These are phyloP conservation scores for Candida sp. DNA, from an alignment of 1,139 yeast species.

Conservation along the genomic window DNA sequence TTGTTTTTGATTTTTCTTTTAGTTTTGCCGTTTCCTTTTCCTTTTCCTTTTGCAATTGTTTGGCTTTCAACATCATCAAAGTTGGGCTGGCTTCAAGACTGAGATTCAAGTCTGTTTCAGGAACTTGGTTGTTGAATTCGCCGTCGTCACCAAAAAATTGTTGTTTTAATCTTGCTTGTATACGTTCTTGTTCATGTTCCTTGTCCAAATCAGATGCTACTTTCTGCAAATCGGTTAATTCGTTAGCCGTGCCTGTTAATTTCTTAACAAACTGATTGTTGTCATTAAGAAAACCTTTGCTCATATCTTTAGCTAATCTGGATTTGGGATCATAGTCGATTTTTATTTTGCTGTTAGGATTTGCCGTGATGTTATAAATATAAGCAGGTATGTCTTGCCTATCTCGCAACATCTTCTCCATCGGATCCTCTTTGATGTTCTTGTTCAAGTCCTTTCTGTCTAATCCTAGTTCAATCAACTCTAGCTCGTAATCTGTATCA, in stretches of 20 bases:
- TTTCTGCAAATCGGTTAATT: conserved; percentile 49
- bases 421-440: conserved; percentile 37
- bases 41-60: conserved; percentile 37
- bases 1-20: conserved; percentile 20
- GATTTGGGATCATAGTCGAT: conserved; percentile 61
- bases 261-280: conserved; percentile 57
- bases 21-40: conserved; percentile 16
- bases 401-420: conserved; percentile 47
- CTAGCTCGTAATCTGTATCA: conserved; percentile 54
- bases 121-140: conserved; percentile 19
- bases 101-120: conserved; percentile 41
- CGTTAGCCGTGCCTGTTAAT: conserved; percentile 54
- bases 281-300: conserved; percentile 53
- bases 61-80: conserved; percentile 49
- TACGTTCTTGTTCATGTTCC: conserved; percentile 22
- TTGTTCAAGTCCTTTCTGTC: conserved; percentile 25
- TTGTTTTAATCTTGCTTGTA: conserved; percentile 13
- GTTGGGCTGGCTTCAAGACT: conserved; percentile 67
- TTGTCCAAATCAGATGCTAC: conserved; percentile 56
- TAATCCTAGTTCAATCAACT: conserved; percentile 52
- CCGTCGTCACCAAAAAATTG: conserved; percentile 10
- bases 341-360: conserved; percentile 14
- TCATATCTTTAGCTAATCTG: conserved; percentile 49
- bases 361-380: conserved; percentile 20
- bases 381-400: conserved; percentile 59